phyloP scores from a whole-genome alignment of 495 filamentous ascomycete genomes.

The Neurospora sublineolata region DNA sequence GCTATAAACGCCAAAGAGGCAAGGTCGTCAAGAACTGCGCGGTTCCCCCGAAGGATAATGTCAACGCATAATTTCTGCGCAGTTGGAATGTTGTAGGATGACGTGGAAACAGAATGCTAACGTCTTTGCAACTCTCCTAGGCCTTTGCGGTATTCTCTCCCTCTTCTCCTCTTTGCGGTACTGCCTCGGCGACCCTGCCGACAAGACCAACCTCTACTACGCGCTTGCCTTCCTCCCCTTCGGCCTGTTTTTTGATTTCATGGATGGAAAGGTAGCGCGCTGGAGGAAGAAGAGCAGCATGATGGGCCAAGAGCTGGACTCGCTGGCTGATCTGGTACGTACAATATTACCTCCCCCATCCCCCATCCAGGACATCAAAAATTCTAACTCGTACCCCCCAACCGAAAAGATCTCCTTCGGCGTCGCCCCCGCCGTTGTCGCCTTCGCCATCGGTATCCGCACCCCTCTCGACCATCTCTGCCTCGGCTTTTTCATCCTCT shows the following conservation, averaged over 20 bases:
- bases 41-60: background rate
- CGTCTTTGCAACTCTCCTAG: conserved; percentile 21
- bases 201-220: conserved; percentile 57
- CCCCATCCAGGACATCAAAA: background rate
- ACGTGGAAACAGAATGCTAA: background rate
- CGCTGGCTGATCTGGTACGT: conserved; percentile 84
- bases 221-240: conserved; percentile 86
- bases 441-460: conserved; percentile 82
- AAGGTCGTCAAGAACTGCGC: background rate
- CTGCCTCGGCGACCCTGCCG: conserved; percentile 61
- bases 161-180: conserved; percentile 94
- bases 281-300: conserved; percentile 92
- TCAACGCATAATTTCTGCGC: background rate
- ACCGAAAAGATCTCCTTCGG: conserved; percentile 92
- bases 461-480: conserved; percentile 76
- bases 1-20: background rate
- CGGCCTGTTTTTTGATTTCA: conserved; percentile 94
- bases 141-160: conserved; percentile 81
- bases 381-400: background rate
- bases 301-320: conserved; percentile 97
- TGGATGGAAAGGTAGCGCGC: conserved; percentile 91
- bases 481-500: conserved; percentile 85
- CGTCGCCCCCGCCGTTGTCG: conserved; percentile 72
- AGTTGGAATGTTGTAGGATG: background rate
- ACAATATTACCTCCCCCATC: background rate